phyloP scores from a whole-genome alignment of 768 basidiomycete genomes.

The Amanita pseudoporphyria region DNA sequence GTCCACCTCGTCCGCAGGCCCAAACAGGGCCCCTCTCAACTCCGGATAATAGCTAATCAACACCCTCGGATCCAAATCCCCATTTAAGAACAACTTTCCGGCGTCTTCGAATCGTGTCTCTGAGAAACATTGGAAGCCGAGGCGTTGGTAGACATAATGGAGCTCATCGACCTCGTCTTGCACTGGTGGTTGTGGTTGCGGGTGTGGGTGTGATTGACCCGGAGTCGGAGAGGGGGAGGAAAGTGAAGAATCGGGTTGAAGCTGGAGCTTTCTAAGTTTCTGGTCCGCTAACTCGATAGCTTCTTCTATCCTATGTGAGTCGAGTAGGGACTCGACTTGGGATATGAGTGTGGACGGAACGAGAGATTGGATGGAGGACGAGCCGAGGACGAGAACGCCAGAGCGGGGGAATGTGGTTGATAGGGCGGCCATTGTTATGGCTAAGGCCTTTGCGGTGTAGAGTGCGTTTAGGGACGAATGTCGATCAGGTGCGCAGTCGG shows the following conservation, averaged over 20 bases:
- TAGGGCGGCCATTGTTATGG: background rate
- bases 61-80: slow-evolving; percentile 76
- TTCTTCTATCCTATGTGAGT: slow-evolving; percentile 55
- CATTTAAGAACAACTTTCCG: slow-evolving; percentile 65
- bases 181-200: background rate
- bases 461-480: too few relatives aligned
- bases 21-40: slow-evolving; percentile 58
- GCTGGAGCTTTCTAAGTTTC: slow-evolving; percentile 45
- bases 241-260: too few relatives aligned
- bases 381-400: slow-evolving; percentile 53
- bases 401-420: slow-evolving; percentile 51
- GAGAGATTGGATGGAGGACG: slow-evolving; percentile 52
- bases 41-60: slow-evolving; percentile 74
- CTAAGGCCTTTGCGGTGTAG: background rate
- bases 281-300: slow-evolving; percentile 53
- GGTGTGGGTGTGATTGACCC: background rate
- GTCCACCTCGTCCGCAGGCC: slow-evolving; percentile 44
- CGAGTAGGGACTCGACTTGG: slow-evolving; percentile 61
- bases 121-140: slow-evolving; percentile 70
- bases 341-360: slow-evolving; percentile 65
- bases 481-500: too few relatives aligned
- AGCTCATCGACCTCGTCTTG: slow-evolving; percentile 50
- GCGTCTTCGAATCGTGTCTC: slow-evolving; percentile 84
- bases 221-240: too few relatives aligned
- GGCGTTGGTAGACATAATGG: slow-evolving; percentile 69